Evolutionary conservation across 2,329 filamentous ascomycete genomes (phyloP).

Genomic region (Apiospora hydei): DNA sequence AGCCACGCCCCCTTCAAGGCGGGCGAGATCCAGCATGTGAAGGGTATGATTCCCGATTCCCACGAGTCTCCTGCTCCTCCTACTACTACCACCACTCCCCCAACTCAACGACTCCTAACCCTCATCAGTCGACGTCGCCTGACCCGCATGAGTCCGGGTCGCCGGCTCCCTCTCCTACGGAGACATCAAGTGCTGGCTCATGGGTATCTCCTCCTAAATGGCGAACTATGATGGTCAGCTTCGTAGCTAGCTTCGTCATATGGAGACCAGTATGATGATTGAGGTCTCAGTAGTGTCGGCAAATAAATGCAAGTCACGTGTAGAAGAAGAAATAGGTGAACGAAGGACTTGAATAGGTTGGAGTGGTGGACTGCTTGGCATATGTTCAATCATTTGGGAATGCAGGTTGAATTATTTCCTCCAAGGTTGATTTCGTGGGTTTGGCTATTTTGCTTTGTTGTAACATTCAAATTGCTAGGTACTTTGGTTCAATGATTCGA

Average conservation of each 20-base stretch:
- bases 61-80: not conserved
- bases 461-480: no score
- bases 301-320: not conserved
- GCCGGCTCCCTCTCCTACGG: not conserved
- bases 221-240: not conserved
- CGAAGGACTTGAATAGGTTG: not conserved
- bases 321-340: not conserved
- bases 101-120: not conserved
- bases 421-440: no score
- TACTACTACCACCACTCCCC: conserved; percentile 23
- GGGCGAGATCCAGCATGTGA: conserved; percentile 55
- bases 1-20: conserved; percentile 52
- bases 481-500: no score
- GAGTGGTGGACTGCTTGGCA: not conserved
- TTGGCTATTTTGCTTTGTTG: no score
- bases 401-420: no score
- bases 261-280: not conserved
- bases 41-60: conserved; percentile 21
- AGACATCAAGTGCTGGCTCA: not conserved
- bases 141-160: not conserved
- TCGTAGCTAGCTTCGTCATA: not conserved
- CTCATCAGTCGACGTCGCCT: not conserved
- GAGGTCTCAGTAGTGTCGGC: no score
- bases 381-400: not conserved
- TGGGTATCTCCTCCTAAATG: not conserved